Evolutionary conservation across 768 basidiomycete species (phyloP), one percentile per base, ranked within the genome.

Genomic region (Termitomyces sp.): DNA sequence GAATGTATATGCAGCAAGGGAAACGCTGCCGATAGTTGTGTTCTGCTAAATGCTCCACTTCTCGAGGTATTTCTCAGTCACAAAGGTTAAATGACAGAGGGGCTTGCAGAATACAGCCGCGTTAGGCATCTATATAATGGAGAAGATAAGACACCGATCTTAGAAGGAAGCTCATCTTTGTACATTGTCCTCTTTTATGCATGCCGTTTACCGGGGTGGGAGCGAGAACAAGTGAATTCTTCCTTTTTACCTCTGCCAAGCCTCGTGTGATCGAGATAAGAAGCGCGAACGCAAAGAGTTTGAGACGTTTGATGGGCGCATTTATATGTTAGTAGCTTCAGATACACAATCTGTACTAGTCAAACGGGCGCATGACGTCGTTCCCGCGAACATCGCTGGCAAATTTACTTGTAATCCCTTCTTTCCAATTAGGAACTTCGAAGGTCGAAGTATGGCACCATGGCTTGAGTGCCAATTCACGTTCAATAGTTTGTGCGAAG

Each of bases 401-500:
- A 60, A 80, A 80, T 52, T 74, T 73, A 59, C 78, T 78, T 49
- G 60, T 60, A n/a, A 69, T 67, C 15, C 77, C 77, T 47, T 65
- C 60, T 60, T 63, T 70, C 77, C 77, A 79, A 58, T 66, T 66
- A 9, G 78, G 74, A 5, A 70, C 60, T 59, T 79, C 79, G 57
- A 79, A 80, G 32, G 74, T 70, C 34, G 74, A 64, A n/a, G 71
- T 71, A 64, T 79, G 77, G 64, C 75, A 78, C 78, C 77, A 80
- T 30, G 76, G 77, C 60, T 80, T 79, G 45, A 74, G 64, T 28
- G 62, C 32, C 38, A 78, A 65, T 63, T 81, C 78, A 56, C 69
- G 70, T 63, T 77, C 74, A 57, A 81, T 71, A 34, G 74, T 72
- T 19, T 58, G 51, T 6, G 69, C 73, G 54, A 80, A 80, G 55